Evolutionary conservation across 805 yeast genomes (phyloP), one percentile per base, ranked within the genome.

Genomic region (Cyberlindnera bimundalis): DNA sequence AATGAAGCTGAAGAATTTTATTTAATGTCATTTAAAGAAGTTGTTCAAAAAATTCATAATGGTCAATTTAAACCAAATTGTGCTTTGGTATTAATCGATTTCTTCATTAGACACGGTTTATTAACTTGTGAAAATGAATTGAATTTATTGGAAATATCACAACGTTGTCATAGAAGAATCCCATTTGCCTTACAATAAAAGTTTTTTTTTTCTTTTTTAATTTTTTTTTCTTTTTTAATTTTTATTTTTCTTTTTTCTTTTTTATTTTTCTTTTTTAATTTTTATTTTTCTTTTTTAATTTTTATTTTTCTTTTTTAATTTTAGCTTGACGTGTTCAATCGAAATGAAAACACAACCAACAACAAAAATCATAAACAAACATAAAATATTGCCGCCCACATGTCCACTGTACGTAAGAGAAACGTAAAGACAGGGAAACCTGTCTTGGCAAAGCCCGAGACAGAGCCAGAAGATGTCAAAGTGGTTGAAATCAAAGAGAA

Each of bases 21-120:
- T 42, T 66, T 90, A 33, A 68, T 86, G 79, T 59, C 67, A 5
- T 56, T 87, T 1, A 76, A 71, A 4, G 82, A 84, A 46, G 76
- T 86, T 1, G 45, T 71, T 26, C 42, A 55, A 23, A 68, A 73
- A n/a, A 53, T 91, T 21, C 55, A 55, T 11, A 60, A 62, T 0
- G 78, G 78, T 1, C 78, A 82, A 53, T 93, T 93, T 67, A 93
- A 91, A 61, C 96, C 96, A 20, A 93, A 91, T 55, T 84, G 96
- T 65, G 95, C 83, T 0, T 64, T 79, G 24, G 82, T 90, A 3
- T 68, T 85, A 23, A 70, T 89, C 13, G 97, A 91, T 53, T 93
- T 93, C 55, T 67, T 93, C 40, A 74, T 90, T n/a, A 78, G 99
- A 51, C 90, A 84, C 53, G 96, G 96, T 1, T 58, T 70, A 25